Evolutionary conservation across 805 yeast genomes (phyloP).

Genomic region (Yamadazyma sp.): DNA sequence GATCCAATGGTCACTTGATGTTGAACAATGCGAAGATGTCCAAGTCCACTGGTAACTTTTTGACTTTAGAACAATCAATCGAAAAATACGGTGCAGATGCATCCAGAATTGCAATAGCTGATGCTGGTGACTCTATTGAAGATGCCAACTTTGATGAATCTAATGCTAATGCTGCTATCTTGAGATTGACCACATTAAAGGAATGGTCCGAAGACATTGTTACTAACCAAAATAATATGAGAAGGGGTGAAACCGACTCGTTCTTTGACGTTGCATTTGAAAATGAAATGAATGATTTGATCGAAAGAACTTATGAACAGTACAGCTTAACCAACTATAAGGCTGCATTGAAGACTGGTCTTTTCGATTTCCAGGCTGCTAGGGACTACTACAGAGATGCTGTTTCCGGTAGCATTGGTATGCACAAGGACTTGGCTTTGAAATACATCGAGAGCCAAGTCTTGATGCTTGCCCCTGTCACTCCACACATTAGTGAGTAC

Average conservation of each 20-base stretch:
- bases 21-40: slow-evolving; percentile 98
- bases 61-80: slow-evolving; percentile 82
- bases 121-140: slow-evolving; percentile 96
- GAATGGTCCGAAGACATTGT: slow-evolving; percentile 91
- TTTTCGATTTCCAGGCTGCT: slow-evolving; percentile 91
- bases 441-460: slow-evolving; percentile 87
- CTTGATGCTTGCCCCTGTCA: slow-evolving; percentile 82
- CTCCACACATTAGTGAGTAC: slow-evolving; percentile 94
- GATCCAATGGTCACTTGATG: slow-evolving; percentile 94
- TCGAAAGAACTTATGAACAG: slow-evolving; percentile 69
- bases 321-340: slow-evolving; percentile 78
- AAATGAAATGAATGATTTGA: slow-evolving; percentile 84
- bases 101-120: slow-evolving; percentile 94
- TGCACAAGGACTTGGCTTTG: slow-evolving; percentile 81
- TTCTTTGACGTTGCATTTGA: slow-evolving; percentile 91
- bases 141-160: slow-evolving; percentile 98
- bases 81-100: slow-evolving; percentile 97
- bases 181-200: slow-evolving; percentile 86
- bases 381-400: slow-evolving; percentile 96
- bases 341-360: slow-evolving; percentile 84
- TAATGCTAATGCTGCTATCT: slow-evolving; percentile 95
- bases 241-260: slow-evolving; percentile 47
- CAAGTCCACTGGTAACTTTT: slow-evolving; percentile 94
- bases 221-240: slow-evolving; percentile 48
- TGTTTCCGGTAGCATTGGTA: slow-evolving; percentile 49